These are phyloP conservation scores for Coniochaeta prunicola DNA, from an alignment of 2,329 filamentous ascomycete genomes.

Conservation along the genomic window DNA sequence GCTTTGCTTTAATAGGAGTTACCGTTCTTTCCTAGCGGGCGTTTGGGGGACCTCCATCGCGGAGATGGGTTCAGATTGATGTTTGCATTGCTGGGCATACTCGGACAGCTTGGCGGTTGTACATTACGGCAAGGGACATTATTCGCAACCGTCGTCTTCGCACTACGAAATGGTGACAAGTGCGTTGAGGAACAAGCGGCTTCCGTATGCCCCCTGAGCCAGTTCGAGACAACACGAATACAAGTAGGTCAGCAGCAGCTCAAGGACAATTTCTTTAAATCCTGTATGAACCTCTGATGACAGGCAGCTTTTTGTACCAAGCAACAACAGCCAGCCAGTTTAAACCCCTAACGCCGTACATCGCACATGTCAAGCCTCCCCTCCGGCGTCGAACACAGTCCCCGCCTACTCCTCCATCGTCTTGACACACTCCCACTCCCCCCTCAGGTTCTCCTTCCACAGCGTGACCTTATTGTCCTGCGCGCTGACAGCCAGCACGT, in stretches of 20 bases:
- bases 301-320: background rate
- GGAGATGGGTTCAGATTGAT: background rate
- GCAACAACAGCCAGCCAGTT: background rate
- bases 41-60: background rate
- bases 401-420: constrained; percentile 78
- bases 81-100: background rate
- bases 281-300: background rate
- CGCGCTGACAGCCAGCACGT: constrained; percentile 87
- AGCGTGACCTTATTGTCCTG: constrained; percentile 94
- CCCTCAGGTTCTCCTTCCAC: constrained; percentile 97
- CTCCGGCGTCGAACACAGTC: too few relatives aligned
- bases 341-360: constrained; percentile 2
- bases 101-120: background rate
- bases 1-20: background rate
- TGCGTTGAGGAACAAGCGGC: background rate
- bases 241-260: background rate
- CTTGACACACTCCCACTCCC: constrained; percentile 96
- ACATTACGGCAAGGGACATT: background rate
- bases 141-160: background rate
- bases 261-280: background rate
- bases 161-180: too few relatives aligned
- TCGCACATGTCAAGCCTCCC: background rate
- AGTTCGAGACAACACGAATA: background rate
- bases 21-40: background rate
- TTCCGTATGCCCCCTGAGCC: background rate